These are phyloP conservation scores for Pythium coloratum DNA, from an alignment of 352 stramenopile genomes.

Conservation along the genomic window DNA sequence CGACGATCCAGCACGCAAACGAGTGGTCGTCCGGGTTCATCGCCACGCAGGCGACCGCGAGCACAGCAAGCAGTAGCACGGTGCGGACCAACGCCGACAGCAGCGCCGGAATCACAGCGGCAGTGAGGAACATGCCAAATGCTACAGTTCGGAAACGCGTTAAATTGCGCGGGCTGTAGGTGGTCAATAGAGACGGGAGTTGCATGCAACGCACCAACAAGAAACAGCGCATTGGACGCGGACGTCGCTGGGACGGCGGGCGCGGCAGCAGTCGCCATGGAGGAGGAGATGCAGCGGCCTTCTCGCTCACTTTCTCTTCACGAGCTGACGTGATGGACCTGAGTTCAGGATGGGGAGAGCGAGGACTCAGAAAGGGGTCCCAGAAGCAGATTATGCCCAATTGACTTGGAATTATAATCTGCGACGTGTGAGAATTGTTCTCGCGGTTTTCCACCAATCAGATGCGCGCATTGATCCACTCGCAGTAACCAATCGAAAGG, in stretches of 20 bases:
- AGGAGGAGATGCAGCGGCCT: neutral
- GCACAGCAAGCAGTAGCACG: constrained; percentile 30
- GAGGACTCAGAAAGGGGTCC: neutral
- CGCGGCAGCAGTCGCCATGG: constrained; percentile 18
- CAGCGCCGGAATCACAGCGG: constrained; percentile 62
- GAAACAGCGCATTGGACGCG: constrained; percentile 66
- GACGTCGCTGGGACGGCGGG: constrained; percentile 27
- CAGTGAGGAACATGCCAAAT: constrained; percentile 71
- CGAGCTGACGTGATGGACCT: neutral
- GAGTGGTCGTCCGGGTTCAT: constrained; percentile 74
- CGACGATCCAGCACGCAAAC: constrained; percentile 65
- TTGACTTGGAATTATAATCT: constrained; percentile 8
- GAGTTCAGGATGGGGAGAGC: neutral
- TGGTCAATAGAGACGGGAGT: neutral
- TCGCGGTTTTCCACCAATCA: constrained; percentile 22
- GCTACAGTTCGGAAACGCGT: constrained; percentile 27
- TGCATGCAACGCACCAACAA: constrained; percentile 48
- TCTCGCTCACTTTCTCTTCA: neutral
- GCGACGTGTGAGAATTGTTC: constrained; percentile 20
- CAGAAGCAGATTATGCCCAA: neutral
- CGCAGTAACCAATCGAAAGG: constrained; percentile 29
- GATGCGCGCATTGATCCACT: neutral
- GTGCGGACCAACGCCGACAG: constrained; percentile 45
- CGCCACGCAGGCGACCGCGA: constrained; percentile 33
- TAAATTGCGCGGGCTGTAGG: neutral